Conservation (phyloP, 176 grass and related monocot species). For the Triticum urartu region DNA sequence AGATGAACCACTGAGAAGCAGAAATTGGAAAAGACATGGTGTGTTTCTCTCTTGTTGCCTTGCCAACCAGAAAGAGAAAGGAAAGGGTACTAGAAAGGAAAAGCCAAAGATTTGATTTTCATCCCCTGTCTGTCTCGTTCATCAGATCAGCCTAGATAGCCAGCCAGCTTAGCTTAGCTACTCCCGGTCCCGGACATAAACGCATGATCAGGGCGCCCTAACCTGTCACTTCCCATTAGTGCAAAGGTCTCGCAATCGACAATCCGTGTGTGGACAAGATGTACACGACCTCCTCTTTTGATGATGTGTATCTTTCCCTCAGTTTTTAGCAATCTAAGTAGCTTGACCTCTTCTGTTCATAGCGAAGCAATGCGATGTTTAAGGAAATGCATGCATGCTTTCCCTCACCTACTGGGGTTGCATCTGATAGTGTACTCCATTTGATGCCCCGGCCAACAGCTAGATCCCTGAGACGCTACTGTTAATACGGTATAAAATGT, state of each 20-base stretch:
- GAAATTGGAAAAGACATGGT: neutral
- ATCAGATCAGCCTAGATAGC: neutral
- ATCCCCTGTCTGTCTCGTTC: neutral
- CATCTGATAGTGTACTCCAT: neutral
- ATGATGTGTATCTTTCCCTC: too few relatives aligned
- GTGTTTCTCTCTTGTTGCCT: slow-evolving; percentile 4
- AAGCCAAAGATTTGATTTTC: neutral
- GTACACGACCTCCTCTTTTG: too few relatives aligned
- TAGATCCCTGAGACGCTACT: neutral
- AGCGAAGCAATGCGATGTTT: neutral
- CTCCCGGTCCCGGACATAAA: neutral
- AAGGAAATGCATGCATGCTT: neutral
- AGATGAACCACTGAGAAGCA: slow-evolving; percentile 26
- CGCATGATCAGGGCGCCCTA: slow-evolving; percentile 21
- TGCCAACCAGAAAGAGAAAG: neutral
- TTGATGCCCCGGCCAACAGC: neutral
- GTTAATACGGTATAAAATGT: neutral
- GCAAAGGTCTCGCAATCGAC: neutral
- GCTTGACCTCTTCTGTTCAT: neutral
- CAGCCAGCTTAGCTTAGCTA: neutral
- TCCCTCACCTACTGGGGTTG: neutral
- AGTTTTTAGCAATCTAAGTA: too few relatives aligned
- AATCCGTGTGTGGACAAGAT: too few relatives aligned
- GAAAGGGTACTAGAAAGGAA: neutral
- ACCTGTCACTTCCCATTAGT: neutral